Conservation (phyloP, 148 eudicot genomes). For the Chenopodium album region DNA sequence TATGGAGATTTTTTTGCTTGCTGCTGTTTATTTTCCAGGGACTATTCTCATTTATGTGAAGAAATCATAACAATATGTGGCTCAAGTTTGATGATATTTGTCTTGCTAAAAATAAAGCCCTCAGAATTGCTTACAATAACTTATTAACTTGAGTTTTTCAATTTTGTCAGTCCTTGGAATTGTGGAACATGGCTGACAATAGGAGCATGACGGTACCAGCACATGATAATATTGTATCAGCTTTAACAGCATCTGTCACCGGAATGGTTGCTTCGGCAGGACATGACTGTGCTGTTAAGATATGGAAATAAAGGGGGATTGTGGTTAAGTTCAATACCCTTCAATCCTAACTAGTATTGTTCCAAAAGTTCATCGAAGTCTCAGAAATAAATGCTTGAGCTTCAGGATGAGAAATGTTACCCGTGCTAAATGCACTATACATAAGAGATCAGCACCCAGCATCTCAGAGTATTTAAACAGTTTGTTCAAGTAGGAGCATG, state of each 20-base stretch:
- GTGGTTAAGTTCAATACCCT: constrained; percentile 1
- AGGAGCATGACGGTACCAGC: constrained; percentile 91
- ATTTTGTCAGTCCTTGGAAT: constrained; percentile 72
- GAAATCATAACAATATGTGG: neutral
- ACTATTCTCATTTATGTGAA: neutral
- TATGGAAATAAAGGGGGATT: constrained; percentile 57
- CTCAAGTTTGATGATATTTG: neutral
- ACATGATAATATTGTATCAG: constrained; percentile 81
- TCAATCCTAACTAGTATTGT: constrained; percentile 10
- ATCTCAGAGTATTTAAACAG: neutral
- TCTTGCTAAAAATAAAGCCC: neutral
- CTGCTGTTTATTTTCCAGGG: neutral
- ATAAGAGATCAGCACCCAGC: neutral
- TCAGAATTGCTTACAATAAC: neutral
- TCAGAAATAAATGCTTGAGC: constrained; percentile 24
- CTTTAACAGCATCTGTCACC: constrained; percentile 69
- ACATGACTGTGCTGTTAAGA: constrained; percentile 80
- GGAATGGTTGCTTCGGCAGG: constrained; percentile 99
- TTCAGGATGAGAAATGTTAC: constrained; percentile 16
- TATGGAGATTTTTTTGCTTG: neutral
- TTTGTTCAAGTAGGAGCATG: neutral
- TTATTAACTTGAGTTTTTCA: neutral
- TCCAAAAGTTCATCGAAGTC: constrained; percentile 15
- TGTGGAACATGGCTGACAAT: constrained; percentile 96
- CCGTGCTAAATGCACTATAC: neutral